Evolutionary conservation across 805 yeast species (phyloP), one percentile per base, ranked within the genome.

Genomic region (Suhomyces tanzawaensis): DNA sequence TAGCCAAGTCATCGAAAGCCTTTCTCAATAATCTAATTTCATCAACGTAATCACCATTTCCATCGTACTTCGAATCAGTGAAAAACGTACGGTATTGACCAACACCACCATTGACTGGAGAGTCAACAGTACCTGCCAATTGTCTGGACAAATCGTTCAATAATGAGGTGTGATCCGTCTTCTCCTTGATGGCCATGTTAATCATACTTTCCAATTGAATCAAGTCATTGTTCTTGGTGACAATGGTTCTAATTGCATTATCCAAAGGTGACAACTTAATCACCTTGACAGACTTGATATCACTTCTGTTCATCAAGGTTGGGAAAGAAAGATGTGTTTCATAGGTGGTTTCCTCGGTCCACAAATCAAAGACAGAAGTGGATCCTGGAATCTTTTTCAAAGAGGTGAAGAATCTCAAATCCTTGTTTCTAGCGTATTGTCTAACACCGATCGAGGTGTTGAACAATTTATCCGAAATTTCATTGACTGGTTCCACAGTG

Each of bases 61-160:
- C 66, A 21, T 52, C 59, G 37, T 62, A 61, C 35, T 58, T 57
- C 1, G 60, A 48, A 34, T 70, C 72, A 25, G 58, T 60, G 54
- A 85, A 77, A 55, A 88, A 86, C 2, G 75, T 75, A 39, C 90
- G 72, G 61, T 85, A 88, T 55, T 84, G 88, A 2, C 87, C 85
- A 46, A 88, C 85, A 41, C 96, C 96, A 24, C 96, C 96, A 56
- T 88, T 88, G 4, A 88, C 91, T 3, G 96, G 96, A 0, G 96
- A 79, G 56, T 87, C 95, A 38, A 89, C 90, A 0, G 96, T 85
- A 29, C 96, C 96, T 3, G 87, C 76, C 39, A 82, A 64, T 51
- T 78, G 79, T 58, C 91, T 70, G 4, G 90, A 80, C 43, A 85
- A 62, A 53, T 80, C 87, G 47, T 74, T 73, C 56, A 81, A 81